These are phyloP conservation scores for Alternaria infectoria DNA, from an alignment of 2,329 filamentous ascomycete genomes.

Conservation along the genomic window DNA sequence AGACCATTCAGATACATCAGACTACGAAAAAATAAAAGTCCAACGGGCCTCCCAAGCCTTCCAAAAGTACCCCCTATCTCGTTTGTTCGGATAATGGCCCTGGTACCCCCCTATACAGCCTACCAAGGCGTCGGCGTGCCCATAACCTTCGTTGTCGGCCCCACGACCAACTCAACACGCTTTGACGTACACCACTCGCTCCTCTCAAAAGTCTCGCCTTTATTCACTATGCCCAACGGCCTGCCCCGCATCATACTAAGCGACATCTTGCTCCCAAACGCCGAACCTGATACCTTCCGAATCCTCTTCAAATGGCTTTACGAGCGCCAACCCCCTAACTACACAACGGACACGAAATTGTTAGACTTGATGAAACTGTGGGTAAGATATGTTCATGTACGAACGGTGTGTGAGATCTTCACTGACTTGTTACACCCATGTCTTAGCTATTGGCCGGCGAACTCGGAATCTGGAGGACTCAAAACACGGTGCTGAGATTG, in stretches of 20 bases:
- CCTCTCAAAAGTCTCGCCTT: background rate
- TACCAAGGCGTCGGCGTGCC: background rate
- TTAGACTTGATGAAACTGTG: background rate
- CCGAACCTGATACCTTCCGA: background rate
- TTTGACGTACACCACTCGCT: constrained; percentile 10
- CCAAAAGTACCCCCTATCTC: background rate
- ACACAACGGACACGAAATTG: background rate
- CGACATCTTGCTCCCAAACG: background rate
- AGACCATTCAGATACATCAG: background rate
- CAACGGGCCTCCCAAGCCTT: too few species aligned
- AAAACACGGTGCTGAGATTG: constrained; percentile 11
- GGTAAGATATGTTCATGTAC: background rate
- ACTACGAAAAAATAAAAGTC: background rate
- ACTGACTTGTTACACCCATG: background rate
- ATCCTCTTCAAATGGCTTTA: background rate
- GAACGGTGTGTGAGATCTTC: background rate
- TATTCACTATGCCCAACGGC: background rate
- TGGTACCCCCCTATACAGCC: background rate
- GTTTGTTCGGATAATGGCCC: background rate
- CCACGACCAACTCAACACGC: background rate
- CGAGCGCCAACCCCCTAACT: background rate
- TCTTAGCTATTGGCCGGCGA: background rate
- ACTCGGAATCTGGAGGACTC: constrained; percentile 8
- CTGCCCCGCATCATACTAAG: background rate
- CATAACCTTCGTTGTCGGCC: constrained; percentile 8